phyloP scores from a whole-genome alignment of 2,329 filamentous ascomycete species.

The Aspergillus sojae region DNA sequence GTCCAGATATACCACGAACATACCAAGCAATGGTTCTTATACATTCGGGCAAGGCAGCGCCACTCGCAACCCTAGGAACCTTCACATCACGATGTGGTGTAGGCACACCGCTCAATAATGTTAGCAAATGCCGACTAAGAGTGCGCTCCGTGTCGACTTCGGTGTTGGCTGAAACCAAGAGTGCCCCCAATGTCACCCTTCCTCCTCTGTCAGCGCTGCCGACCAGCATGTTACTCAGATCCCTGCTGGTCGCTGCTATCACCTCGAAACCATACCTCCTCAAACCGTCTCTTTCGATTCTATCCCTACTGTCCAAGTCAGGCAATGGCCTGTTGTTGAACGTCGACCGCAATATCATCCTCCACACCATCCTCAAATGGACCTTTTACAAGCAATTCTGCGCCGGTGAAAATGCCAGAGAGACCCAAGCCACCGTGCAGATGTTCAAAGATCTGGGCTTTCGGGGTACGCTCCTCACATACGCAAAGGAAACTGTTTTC shows the following conservation, averaged over 20 bases:
- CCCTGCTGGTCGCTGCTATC: constrained; percentile 49
- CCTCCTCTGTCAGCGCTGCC: constrained; percentile 36
- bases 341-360: constrained; percentile 73
- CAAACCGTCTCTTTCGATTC: constrained; percentile 67
- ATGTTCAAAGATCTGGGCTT: constrained; percentile 75
- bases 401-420: constrained; percentile 71
- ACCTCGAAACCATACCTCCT: constrained; percentile 62
- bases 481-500: constrained; percentile 78
- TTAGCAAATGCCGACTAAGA: not conserved
- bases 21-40: not conserved
- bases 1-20: not conserved
- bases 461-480: constrained; percentile 79
- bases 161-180: constrained; percentile 16
- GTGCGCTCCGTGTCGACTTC: constrained; percentile 24
- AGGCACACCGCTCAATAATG: not conserved
- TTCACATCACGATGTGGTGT: not conserved
- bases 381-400: constrained; percentile 84
- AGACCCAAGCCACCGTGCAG: constrained; percentile 67
- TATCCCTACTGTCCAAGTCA: constrained; percentile 67
- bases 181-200: not conserved
- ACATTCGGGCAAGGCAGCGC: not conserved
- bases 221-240: constrained; percentile 41
- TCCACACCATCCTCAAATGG: constrained; percentile 68
- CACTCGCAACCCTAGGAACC: not conserved
- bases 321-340: constrained; percentile 58